These are phyloP conservation scores for Vitis hybrid DNA, from an alignment of 177 flowering plant species.

Conservation along the genomic window DNA sequence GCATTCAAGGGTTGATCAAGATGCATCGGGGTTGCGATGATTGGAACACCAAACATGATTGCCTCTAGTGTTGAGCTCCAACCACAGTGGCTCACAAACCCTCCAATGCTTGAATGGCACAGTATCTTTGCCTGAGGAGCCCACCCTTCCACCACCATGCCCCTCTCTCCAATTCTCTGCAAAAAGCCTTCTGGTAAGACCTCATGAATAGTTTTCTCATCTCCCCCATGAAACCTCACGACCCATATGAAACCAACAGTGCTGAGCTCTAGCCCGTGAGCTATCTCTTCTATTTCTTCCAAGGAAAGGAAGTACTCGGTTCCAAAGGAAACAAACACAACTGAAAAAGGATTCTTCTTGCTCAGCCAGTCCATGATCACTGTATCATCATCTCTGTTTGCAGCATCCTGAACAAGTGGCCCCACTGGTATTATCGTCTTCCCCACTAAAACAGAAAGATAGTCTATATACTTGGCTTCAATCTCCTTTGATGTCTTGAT, in stretches of 20 bases:
- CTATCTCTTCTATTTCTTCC: constrained; percentile 15
- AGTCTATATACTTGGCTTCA: constrained; percentile 25
- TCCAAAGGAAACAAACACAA: constrained; percentile 23
- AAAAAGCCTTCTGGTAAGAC: constrained; percentile 18
- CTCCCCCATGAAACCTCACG: constrained; percentile 9
- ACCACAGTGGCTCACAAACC: constrained; percentile 15
- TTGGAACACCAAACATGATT: constrained; percentile 8
- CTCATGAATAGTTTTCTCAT: neutral
- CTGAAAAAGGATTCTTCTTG: constrained; percentile 4
- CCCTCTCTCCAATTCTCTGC: constrained; percentile 13
- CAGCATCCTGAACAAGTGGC: constrained; percentile 27
- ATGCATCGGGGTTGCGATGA: constrained; percentile 22
- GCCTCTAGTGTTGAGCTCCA: constrained; percentile 16
- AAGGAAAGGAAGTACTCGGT: constrained; percentile 20
- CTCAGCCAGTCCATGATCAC: constrained; percentile 14
- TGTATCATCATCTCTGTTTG: neutral
- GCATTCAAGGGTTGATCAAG: constrained; percentile 24
- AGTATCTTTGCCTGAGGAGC: constrained; percentile 19
- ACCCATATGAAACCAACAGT: constrained; percentile 22
- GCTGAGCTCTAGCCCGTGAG: constrained; percentile 22
- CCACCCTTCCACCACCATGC: constrained; percentile 18
- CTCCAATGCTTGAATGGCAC: constrained; percentile 11
- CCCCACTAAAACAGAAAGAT: constrained; percentile 7
- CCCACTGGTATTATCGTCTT: constrained; percentile 26
- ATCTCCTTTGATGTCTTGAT: constrained; percentile 22